Evolutionary conservation across 768 basidiomycete genomes (phyloP).

Genomic region (Kwoniella sp.): DNA sequence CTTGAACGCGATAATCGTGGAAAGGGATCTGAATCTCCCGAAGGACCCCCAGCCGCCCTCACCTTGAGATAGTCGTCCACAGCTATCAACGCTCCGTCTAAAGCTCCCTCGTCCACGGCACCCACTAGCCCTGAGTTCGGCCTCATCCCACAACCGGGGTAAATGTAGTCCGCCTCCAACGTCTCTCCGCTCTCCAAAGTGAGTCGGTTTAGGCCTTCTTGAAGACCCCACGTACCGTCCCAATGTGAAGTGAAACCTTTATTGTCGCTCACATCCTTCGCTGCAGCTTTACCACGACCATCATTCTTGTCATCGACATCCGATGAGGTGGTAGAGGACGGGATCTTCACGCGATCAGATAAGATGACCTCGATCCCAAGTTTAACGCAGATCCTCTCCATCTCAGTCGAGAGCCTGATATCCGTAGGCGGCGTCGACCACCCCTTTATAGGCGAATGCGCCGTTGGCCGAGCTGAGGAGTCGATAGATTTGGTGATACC

Average conservation of each 20-base stretch:
- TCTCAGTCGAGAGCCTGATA: conserved; percentile 37
- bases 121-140: conserved; percentile 37
- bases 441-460: background rate
- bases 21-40: conserved; percentile 1
- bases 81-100: conserved; percentile 33
- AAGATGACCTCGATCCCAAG: conserved; percentile 44
- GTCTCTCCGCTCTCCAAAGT: conserved; percentile 38
- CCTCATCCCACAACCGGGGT: conserved; percentile 47
- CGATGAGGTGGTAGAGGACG: background rate
- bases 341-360: conserved; percentile 36
- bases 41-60: conserved; percentile 12
- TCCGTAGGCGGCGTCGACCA: conserved; percentile 29
- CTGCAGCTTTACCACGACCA: background rate
- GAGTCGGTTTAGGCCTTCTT: conserved; percentile 30
- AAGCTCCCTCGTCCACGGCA: conserved; percentile 37
- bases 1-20: background rate
- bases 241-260: conserved; percentile 13
- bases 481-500: conserved; percentile 22
- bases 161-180: conserved; percentile 48
- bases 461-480: conserved; percentile 16
- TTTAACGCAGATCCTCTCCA: conserved; percentile 36
- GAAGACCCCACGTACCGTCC: conserved; percentile 41
- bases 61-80: conserved; percentile 49
- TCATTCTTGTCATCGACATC: conserved; percentile 12
- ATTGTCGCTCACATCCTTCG: background rate